phyloP scores from a whole-genome alignment of 495 filamentous ascomycete species.

The Penicillium bovifimosum region DNA sequence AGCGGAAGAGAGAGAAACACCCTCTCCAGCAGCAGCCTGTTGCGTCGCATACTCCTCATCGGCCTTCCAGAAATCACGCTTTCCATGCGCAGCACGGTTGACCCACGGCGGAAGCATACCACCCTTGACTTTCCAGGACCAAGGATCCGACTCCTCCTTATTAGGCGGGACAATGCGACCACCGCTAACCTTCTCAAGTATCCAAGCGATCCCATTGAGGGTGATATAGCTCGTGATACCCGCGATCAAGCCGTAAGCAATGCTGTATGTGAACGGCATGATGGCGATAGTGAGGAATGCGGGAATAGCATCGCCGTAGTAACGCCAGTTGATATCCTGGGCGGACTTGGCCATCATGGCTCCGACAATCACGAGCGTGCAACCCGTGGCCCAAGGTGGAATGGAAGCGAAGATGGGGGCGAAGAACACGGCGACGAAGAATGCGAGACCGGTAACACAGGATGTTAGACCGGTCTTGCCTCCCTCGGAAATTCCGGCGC shows the following conservation, averaged over 20 bases:
- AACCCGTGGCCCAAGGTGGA: conserved; percentile 78
- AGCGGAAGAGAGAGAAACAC: conserved; percentile 11
- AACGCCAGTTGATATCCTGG: conserved; percentile 78
- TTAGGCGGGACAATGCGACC: conserved; percentile 68
- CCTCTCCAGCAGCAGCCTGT: conserved; percentile 3
- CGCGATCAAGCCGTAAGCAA: conserved; percentile 73
- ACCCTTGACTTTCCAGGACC: conserved; percentile 63
- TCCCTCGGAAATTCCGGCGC: conserved; percentile 79
- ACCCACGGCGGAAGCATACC: conserved; percentile 69
- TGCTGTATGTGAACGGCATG: conserved; percentile 86
- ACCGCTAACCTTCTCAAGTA: conserved; percentile 55
- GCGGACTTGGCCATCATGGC: conserved; percentile 72
- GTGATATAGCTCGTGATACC: conserved; percentile 69
- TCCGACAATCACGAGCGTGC: conserved; percentile 74
- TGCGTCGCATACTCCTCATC: conserved; percentile 30
- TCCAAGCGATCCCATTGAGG: conserved; percentile 60
- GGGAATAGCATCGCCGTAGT: conserved; percentile 70
- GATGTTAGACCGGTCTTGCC: conserved; percentile 77
- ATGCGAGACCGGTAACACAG: conserved; percentile 68
- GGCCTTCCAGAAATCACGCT: conserved; percentile 60
- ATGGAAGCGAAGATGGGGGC: conserved; percentile 82
- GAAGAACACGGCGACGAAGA: conserved; percentile 84
- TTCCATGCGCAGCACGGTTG: conserved; percentile 51
- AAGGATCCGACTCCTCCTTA: conserved; percentile 66
- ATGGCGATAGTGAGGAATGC: conserved; percentile 74